Conservation (phyloP, 1,284 basidiomycete genomes). For the Ustilago loliicola region DNA sequence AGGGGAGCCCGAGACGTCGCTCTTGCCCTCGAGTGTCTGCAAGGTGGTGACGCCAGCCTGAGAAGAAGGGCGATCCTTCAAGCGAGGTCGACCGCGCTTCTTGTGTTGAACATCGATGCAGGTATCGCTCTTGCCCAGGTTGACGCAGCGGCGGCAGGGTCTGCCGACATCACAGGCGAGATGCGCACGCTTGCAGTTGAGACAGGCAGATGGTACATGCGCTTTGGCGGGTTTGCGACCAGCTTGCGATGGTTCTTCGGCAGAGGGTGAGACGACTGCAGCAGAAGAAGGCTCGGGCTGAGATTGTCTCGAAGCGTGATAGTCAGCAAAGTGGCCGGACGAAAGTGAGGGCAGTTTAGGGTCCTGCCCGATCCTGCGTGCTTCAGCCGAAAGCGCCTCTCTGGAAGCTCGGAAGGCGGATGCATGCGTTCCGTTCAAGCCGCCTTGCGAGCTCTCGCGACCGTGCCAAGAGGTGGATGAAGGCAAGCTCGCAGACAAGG, state of each 20-base stretch:
- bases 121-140: conserved; percentile 61
- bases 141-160: conserved; percentile 60
- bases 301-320: conserved; percentile 5
- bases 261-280: conserved; percentile 23
- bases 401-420: conserved; percentile 19
- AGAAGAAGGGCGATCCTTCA: conserved; percentile 53
- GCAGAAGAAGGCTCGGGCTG: conserved; percentile 1
- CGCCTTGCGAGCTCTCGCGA: conserved; percentile 11
- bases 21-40: conserved; percentile 34
- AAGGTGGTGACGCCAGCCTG: conserved; percentile 30
- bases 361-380: conserved; percentile 20
- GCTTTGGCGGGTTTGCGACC: conserved; percentile 55
- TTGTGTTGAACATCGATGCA: conserved; percentile 66
- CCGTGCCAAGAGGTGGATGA: conserved; percentile 39
- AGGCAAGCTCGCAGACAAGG: conserved; percentile 41
- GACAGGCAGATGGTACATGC: conserved; percentile 59
- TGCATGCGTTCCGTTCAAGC: conserved; percentile 2
- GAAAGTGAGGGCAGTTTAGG: conserved; percentile 22
- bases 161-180: conserved; percentile 60
- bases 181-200: conserved; percentile 64
- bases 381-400: conserved; percentile 14
- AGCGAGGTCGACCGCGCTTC: conserved; percentile 58
- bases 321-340: conserved; percentile 26
- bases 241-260: conserved; percentile 20
- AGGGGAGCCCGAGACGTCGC: conserved; percentile 39